These are phyloP conservation scores for Chrysoporthe cubensis DNA, from an alignment of 2,329 filamentous ascomycete genomes.

Conservation along the genomic window DNA sequence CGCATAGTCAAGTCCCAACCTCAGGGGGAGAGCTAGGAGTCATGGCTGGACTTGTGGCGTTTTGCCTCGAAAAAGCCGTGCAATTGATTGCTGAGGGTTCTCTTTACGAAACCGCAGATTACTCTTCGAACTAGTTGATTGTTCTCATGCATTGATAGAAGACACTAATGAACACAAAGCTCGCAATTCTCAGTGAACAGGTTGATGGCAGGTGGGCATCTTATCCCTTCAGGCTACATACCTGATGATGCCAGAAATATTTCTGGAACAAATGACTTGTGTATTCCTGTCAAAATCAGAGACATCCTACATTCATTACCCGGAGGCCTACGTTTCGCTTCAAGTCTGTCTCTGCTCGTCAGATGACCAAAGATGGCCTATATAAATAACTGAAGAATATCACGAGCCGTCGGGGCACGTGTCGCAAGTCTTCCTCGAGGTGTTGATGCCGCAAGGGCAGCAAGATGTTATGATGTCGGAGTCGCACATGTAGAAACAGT, in stretches of 20 bases:
- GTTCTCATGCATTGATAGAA: background rate
- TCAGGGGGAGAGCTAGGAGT: background rate
- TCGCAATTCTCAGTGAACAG: background rate
- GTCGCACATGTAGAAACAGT: constrained; percentile 6
- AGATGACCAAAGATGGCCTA: too few relatives aligned
- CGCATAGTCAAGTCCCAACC: background rate
- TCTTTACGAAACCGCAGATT: background rate
- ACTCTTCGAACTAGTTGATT: background rate
- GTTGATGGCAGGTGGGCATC: background rate
- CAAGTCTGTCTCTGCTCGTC: too few relatives aligned
- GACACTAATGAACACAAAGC: background rate
- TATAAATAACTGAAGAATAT: background rate
- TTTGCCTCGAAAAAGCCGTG: background rate
- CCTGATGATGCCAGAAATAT: background rate
- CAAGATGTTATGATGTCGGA: background rate
- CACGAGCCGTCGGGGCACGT: background rate
- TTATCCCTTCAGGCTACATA: background rate
- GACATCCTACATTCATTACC: background rate
- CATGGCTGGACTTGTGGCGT: background rate
- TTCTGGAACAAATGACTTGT: background rate
- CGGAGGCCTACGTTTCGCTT: too few relatives aligned
- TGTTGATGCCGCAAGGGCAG: background rate
- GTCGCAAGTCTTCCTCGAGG: background rate
- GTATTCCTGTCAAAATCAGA: background rate
- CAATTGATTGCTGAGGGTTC: background rate